These are phyloP conservation scores for Porpolomopsis calyptriformis DNA, from an alignment of 768 basidiomycete species.

Conservation along the genomic window DNA sequence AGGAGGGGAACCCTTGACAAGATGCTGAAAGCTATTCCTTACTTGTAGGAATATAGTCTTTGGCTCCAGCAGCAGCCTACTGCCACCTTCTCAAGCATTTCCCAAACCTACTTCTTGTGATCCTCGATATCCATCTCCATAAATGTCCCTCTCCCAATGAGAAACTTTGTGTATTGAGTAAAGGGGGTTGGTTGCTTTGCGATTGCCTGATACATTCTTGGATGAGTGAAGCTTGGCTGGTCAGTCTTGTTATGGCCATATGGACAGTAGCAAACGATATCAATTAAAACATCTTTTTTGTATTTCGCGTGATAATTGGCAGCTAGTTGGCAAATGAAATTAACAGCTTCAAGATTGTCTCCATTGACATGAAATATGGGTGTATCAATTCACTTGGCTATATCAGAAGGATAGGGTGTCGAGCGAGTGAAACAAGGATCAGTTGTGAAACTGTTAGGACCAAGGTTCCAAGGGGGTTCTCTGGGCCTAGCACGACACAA, in stretches of 20 bases:
- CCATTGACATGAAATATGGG: constrained; percentile 99
- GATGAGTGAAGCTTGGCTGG: constrained; percentile 97
- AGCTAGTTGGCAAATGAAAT: constrained; percentile 95
- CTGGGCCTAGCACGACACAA: too few species aligned
- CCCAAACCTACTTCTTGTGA: constrained; percentile 99
- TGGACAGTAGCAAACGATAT: constrained; percentile 97
- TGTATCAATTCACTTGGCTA: constrained; percentile 95
- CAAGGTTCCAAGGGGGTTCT: too few species aligned
- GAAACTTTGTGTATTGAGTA: constrained; percentile 83
- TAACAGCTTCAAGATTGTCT: constrained; percentile 96
- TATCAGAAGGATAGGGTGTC: constrained; percentile 95
- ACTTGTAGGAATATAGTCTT: constrained; percentile 89
- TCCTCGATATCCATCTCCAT: constrained; percentile 95
- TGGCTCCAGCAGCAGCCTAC: constrained; percentile 81
- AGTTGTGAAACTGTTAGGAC: too few species aligned
- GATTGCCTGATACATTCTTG: constrained; percentile 96
- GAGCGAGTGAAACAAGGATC: constrained; percentile 96
- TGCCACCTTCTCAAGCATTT: constrained; percentile 98
- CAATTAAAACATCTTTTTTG: constrained; percentile 97
- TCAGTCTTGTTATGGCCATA: constrained; percentile 99
- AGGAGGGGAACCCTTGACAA: constrained; percentile 98
- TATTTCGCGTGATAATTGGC: constrained; percentile 97
- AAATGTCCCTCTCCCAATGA: constrained; percentile 86
- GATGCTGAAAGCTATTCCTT: constrained; percentile 97
- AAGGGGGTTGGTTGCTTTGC: constrained; percentile 87